phyloP scores from a whole-genome alignment of 23 red algal genomes.

The Gracilaria domingensis region DNA sequence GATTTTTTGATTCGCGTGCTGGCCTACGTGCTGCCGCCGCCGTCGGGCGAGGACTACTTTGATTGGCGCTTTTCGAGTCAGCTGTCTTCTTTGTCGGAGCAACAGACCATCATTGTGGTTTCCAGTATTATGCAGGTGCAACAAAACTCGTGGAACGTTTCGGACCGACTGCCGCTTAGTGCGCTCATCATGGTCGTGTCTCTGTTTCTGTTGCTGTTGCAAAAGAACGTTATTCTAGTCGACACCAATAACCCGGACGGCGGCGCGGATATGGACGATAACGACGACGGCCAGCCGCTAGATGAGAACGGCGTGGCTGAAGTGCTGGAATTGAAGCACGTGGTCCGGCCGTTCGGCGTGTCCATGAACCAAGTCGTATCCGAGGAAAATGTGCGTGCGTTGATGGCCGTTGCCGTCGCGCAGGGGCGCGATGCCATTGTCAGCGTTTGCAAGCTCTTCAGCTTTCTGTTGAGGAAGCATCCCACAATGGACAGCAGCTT shows the following conservation, averaged over 20 bases:
- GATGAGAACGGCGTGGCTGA: not conserved
- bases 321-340: constrained; percentile 3
- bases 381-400: constrained; percentile 46
- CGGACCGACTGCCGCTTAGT: not conserved
- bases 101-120: constrained; percentile 15
- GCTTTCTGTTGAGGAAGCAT: too few species aligned
- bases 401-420: constrained; percentile 40
- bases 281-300: not conserved
- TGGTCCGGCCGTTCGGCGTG: constrained; percentile 5
- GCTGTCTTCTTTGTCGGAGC: not conserved
- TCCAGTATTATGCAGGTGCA: constrained; percentile 44
- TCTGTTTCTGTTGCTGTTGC: constrained; percentile 22
- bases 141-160: constrained; percentile 4
- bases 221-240: constrained; percentile 24
- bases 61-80: not conserved
- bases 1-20: not conserved
- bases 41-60: not conserved
- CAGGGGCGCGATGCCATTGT: constrained; percentile 46
- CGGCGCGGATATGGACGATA: constrained; percentile 6
- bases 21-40: not conserved
- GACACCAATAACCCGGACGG: not conserved
- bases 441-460: constrained; percentile 61
- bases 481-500: constrained; percentile 31
- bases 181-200: constrained; percentile 38
- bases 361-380: constrained; percentile 46